Evolutionary conservation across 106 monocot species (phyloP), one percentile per base, ranked within the genome.

Genomic region (Alisma plantagoaquatica): DNA sequence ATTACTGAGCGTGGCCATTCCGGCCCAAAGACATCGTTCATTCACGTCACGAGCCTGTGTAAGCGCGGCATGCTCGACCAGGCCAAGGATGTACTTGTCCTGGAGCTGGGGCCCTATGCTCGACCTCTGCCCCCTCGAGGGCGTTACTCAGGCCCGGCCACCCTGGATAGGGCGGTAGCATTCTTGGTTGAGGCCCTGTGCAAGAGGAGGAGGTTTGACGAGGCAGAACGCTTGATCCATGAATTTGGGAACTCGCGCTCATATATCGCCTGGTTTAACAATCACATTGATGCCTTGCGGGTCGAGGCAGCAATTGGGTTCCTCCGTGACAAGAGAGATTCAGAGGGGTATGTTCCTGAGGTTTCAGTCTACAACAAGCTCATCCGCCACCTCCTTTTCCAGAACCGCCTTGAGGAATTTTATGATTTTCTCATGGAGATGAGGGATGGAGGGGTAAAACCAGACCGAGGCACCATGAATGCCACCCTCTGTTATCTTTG

Each of bases 401-500:
- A 71, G 46, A 88, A 81, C 66, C 33, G 41, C 19, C 75, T 94
- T 0, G 63, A 54, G 21, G 63, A 80, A 27, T 87, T 74, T 4
- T 88, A 75, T 27, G 87, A 88, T 35, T 20, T 83, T 35, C 72
- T 94, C 2, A 73, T 83, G 16, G 77, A 80, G 64, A 84, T 94
- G 94, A 74, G 77, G 33, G 80, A 88, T 38, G 73, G 73, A 27
- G 88, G 75, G 38, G 70, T 94, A 21, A 4, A 54, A 10, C 94
- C 88, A 2, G 77, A 73, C 24, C 46, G 49, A 28, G 38, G 23
- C 21, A 87, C 87, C 21, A 88, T 88, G 84, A 77, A 75, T 20
- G 57, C 61, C 1, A 70, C 73, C 1, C 65, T 94, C 42, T 78
- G 88, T 57, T 88, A 88, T 67, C 88, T 88, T 60, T 94, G 94